Base-by-base conservation (phyloP, 441 rosid genomes). In the Populus trichocarpa region DNA sequence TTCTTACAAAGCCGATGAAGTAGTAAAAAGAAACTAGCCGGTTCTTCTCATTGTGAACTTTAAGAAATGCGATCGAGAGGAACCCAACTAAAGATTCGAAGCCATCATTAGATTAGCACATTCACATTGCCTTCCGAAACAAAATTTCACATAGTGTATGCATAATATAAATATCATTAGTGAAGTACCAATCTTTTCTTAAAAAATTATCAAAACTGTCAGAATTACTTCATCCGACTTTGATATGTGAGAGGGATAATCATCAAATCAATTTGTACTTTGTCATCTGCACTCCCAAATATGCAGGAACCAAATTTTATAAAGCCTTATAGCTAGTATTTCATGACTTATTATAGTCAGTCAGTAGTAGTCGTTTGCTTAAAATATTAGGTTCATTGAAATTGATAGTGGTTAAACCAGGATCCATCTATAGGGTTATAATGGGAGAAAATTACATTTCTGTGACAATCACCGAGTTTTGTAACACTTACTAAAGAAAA, bases 201-300 rank as follows among this genome's bases (percentile, higher is more conserved):
- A 30, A 26, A 25, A 25, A 14, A 25, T 4, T 40, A 63, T 69
- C 65, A 30, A 18, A 71, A 42, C 66, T 32, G 53, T 42, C 72
- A 32, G 64, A 25, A n/a, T 65, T 65, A 46, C 40, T 72, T 30
- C 66, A 8, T 28, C 4, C 53, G 42, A 69, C 16, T 69, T 69
- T 69, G 8, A 57, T 69, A 11, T 66, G 36, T 57, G 20, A 53
- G 1, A 6, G 63, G 28, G 35, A 30, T 73, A 18, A 73, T 40
- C 14, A 5, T 5, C 76, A 11, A 61, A 61, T 26, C n/a, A 6
- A 46, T 38, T 40, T 73, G 22, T 22, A 74, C 25, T 23, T 10
- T 36, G 70, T 32, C 13, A 26, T 28, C 36, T 13, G 79, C 80
- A 18, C 75, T 61, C 70, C 80, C 80, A 77, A 71, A 70, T 40